phyloP scores from a whole-genome alignment of 306 rosid species.

The Gillenia trifoliata region DNA sequence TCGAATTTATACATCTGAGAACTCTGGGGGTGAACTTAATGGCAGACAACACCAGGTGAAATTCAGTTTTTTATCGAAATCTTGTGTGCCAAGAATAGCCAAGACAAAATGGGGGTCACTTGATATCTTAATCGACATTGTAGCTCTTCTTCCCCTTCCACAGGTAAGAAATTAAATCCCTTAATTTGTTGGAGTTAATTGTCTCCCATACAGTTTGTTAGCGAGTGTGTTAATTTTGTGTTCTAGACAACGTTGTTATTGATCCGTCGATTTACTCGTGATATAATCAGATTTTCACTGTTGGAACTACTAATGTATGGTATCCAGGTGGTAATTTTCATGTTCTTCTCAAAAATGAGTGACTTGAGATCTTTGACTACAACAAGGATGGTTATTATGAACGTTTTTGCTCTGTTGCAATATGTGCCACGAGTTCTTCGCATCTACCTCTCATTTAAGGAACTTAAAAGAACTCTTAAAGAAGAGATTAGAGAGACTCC shows the following conservation, averaged over 20 bases:
- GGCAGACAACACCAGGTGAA: neutral
- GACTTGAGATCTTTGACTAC: neutral
- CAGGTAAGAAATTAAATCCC: neutral
- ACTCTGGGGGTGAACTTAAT: neutral
- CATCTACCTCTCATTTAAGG: neutral
- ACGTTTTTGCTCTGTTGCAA: conserved; percentile 16
- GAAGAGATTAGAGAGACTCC: neutral
- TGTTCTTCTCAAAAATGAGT: conserved; percentile 11
- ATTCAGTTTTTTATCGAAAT: neutral
- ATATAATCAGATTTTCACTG: neutral
- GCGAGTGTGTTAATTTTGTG: too few relatives aligned
- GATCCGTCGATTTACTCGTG: neutral
- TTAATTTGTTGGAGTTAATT: too few relatives aligned
- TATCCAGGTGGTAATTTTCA: conserved; percentile 11
- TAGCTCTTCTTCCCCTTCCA: conserved; percentile 31
- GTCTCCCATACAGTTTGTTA: too few relatives aligned
- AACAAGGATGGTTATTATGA: conserved; percentile 1
- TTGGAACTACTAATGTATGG: neutral
- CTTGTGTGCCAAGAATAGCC: neutral
- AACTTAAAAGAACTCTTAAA: neutral
- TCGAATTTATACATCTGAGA: neutral
- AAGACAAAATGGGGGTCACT: neutral
- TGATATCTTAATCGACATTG: conserved; percentile 19
- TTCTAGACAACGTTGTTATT: too few relatives aligned
- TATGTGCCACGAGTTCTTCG: conserved; percentile 15